phyloP scores from a whole-genome alignment of 768 basidiomycete species.

The Trametes coccinea region DNA sequence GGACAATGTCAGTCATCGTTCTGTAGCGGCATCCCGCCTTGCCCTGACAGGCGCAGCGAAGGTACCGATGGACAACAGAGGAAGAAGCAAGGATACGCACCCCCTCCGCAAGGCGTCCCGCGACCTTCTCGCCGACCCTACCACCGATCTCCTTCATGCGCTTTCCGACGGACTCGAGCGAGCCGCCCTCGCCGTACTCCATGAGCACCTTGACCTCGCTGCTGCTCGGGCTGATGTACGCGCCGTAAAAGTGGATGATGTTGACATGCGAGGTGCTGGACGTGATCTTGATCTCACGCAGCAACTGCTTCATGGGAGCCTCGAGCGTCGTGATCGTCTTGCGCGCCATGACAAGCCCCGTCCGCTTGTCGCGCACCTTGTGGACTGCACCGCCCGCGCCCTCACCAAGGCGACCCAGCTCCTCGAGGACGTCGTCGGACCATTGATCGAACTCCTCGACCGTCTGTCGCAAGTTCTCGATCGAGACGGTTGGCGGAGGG shows the following conservation, averaged over 20 bases:
- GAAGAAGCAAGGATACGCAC: slow-evolving; percentile 45
- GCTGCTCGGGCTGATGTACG: slow-evolving; percentile 82
- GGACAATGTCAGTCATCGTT: slow-evolving; percentile 13
- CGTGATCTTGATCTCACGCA: slow-evolving; percentile 90
- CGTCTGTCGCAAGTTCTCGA: slow-evolving; percentile 31
- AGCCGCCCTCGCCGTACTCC: slow-evolving; percentile 87
- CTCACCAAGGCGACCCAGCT: slow-evolving; percentile 80
- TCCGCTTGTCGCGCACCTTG: slow-evolving; percentile 85
- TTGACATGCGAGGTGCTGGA: slow-evolving; percentile 81
- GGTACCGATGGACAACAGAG: slow-evolving; percentile 1
- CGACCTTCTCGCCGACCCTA: slow-evolving; percentile 83
- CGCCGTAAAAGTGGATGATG: slow-evolving; percentile 91
- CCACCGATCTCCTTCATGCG: slow-evolving; percentile 78
- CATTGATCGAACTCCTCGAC: slow-evolving; percentile 47
- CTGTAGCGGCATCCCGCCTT: slow-evolving; percentile 11
- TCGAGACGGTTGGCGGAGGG: slow-evolving; percentile 25
- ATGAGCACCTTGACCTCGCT: slow-evolving; percentile 96
- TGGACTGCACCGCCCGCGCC: slow-evolving; percentile 97
- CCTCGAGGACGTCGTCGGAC: slow-evolving; percentile 75
- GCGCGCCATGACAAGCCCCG: slow-evolving; percentile 81
- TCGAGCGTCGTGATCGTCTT: slow-evolving; percentile 92
- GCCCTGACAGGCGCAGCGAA: slow-evolving; percentile 1
- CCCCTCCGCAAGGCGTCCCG: slow-evolving; percentile 91
- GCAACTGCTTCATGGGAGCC: slow-evolving; percentile 89
- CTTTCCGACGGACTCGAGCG: slow-evolving; percentile 85